phyloP scores from a whole-genome alignment of 495 filamentous ascomycete species.

The Penicillium desertorum region DNA sequence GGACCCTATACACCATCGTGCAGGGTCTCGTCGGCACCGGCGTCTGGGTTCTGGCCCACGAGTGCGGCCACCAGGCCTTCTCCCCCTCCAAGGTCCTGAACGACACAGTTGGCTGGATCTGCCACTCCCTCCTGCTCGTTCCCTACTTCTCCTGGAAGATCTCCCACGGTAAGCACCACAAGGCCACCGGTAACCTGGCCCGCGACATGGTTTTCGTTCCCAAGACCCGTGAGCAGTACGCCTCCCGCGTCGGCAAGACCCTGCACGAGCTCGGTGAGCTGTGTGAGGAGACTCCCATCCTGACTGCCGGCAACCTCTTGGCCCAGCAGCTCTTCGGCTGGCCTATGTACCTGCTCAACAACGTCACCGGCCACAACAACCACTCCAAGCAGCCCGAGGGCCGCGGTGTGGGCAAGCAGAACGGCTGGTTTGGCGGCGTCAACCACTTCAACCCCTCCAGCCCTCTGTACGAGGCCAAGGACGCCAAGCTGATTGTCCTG shows the following conservation, averaged over 20 bases:
- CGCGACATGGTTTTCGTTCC: constrained; percentile 98
- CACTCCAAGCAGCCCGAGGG: constrained; percentile 84
- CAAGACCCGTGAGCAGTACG: constrained; percentile 74
- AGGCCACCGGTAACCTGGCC: constrained; percentile 92
- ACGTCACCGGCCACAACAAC: constrained; percentile 93
- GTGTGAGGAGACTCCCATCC: constrained; percentile 90
- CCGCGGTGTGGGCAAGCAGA: constrained; percentile 83
- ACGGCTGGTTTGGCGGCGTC: constrained; percentile 76
- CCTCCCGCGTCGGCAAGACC: constrained; percentile 64
- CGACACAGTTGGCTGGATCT: constrained; percentile 81
- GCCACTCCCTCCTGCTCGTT: constrained; percentile 78
- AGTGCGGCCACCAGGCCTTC: constrained; percentile 78
- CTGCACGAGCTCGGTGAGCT: constrained; percentile 81
- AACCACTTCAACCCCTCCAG: constrained; percentile 92
- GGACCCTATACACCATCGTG: constrained; percentile 62
- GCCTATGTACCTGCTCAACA: constrained; percentile 76
- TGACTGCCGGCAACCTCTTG: constrained; percentile 68
- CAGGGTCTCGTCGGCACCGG: constrained; percentile 68
- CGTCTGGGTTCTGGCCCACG: constrained; percentile 71
- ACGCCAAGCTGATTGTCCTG: constrained; percentile 76
- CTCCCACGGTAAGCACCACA: constrained; percentile 91
- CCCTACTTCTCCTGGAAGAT: constrained; percentile 95
- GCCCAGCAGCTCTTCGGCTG: constrained; percentile 88
- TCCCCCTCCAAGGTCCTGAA: constrained; percentile 77
- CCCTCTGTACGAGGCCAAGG: constrained; percentile 88